Evolutionary conservation across 2,329 filamentous ascomycete genomes (phyloP), one percentile per base, ranked within the genome.

Genomic region (Neofusicoccum parvum): DNA sequence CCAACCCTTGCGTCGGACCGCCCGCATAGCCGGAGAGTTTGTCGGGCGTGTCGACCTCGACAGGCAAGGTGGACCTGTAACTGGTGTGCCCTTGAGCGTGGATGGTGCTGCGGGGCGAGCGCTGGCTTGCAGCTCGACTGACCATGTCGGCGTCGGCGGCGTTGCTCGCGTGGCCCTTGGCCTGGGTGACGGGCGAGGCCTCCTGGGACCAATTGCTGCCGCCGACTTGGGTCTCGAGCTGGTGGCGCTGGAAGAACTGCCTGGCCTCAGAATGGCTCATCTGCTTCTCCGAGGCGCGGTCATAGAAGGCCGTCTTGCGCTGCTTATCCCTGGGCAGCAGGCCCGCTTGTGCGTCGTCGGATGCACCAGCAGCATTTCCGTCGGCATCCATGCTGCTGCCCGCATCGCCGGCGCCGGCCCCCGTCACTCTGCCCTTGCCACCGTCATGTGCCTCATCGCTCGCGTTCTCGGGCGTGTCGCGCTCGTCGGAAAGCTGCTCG

Each of bases 241-340:
- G 91, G 78, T 92, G 93, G 70, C 92, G 86, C 80, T 97, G 94
- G 78, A 97, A 99, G 81, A 98, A 96, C 68, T 97, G 86, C 79
- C 97, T 98, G 67, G 94, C 92, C 76, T 99, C 95, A 32, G 92
- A 90, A 77, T 97, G 93, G 73, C 90, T 96, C 88, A 97, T 91
- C 74, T 94, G 92, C 73, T 95, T 96, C 79, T 99, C 95, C 62
- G 92, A 91, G 62, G 94, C 90, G 73, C 94, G 92, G 78, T 97
- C 94, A 80, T 96, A 97, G 75, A 93, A 96, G 20, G 94, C 92
- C 9, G 93, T 97, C 75, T 89, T 90, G 65, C 83, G 80, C 74
- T 87, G 84, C 73, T 81, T 83, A 71, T 85, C 82, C 70, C 82
- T 74, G 48, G 80, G 79, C 48, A 84, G 76, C 73, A 83, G 71